Base-by-base conservation (phyloP, 1,139 yeast genomes). In the Spencermartinsiella ligniputridi region DNA sequence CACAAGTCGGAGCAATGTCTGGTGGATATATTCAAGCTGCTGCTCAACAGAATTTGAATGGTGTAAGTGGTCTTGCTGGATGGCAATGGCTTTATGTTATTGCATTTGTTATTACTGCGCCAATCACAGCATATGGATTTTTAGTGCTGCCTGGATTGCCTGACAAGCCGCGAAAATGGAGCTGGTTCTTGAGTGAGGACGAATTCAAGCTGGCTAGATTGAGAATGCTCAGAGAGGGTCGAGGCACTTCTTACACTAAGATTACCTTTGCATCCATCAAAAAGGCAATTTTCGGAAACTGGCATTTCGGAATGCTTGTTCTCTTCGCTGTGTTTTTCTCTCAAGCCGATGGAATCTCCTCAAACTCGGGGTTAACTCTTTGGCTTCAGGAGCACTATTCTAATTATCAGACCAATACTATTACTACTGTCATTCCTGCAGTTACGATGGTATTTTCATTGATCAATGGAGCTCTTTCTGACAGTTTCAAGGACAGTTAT, bases 31-130 rank as follows among this genome's bases (percentile, higher is more conserved):
- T 71, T 38, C 70, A 68, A 50, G 48, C 81, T 16, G 78, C 81
- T 15, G 78, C 80, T 37, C 73, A 71, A 54, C 66, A 72, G 45
- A 59, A 67, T 37, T 59, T 80, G 61, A 68, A 72, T 47, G 78
- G 77, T 12, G 54, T 52, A 2, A 61, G 57, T 20, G 83, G 84
- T 0, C 63, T 77, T 35, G 74, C 66, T 15, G 78, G 83, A 2
- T 81, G 87, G 87, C 74, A 80, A 62, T 81, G 88, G 88, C 67
- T 81, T 43, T 81, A 79, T 55, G 75, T 81, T 41, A 72, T 81
- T 50, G 86, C 75, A 51, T 78, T 76, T 6, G 58, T 71, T 9
- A 67, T 76, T 36, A 68, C 78, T 1, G 56, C 72, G 21, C 79
- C 79, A 2, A 40, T 45, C 17, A 29, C 43, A 4, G 18, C 41